A percentile compares a stretch with the other conserved stretches of the same genome.
These are phyloP conservation scores for Debaryomyces robertsiae DNA, from an alignment of 1,139 yeast genomes.

Conservation along the genomic window DNA sequence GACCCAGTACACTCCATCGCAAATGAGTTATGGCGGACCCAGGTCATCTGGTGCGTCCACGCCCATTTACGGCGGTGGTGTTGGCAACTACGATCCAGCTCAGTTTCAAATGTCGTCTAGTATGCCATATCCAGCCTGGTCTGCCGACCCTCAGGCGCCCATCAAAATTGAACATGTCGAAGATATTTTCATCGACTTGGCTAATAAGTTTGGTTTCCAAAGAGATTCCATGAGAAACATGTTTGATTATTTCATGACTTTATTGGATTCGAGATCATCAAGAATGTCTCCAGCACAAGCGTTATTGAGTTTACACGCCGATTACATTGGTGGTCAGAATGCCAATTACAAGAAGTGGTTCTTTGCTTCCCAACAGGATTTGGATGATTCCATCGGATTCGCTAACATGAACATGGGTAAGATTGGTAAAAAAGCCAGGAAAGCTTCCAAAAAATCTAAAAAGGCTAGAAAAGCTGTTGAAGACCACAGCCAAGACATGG, in stretches of 20 bases:
- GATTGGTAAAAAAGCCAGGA: slow-evolving; percentile 55
- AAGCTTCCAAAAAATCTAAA: slow-evolving; percentile 59
- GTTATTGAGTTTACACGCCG: slow-evolving; percentile 87
- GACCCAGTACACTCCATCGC: slow-evolving; percentile 79
- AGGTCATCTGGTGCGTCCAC: slow-evolving; percentile 94
- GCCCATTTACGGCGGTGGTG: slow-evolving; percentile 82
- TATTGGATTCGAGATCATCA: slow-evolving; percentile 92
- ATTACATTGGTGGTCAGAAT: slow-evolving; percentile 64
- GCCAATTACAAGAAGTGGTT: slow-evolving; percentile 51
- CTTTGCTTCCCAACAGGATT: slow-evolving; percentile 46
- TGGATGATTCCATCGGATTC: slow-evolving; percentile 45
- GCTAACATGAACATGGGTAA: slow-evolving; percentile 75
- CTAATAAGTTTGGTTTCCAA: slow-evolving; percentile 95
- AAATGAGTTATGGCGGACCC: slow-evolving; percentile 81
- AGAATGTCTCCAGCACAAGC: slow-evolving; percentile 98
- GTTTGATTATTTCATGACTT: slow-evolving; percentile 93
- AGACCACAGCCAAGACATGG: slow-evolving; percentile 49
- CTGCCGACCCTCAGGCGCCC: slow-evolving; percentile 88
- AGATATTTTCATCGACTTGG: slow-evolving; percentile 85
- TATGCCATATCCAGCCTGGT: slow-evolving; percentile 94
- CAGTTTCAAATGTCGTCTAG: slow-evolving; percentile 61
- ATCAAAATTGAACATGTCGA: slow-evolving; percentile 81
- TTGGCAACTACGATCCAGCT: slow-evolving; percentile 62
- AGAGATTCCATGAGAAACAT: slow-evolving; percentile 96
- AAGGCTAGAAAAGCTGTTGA: slow-evolving; percentile 63